A percentile compares a stretch with the other conserved stretches of the same genome.
These are phyloP conservation scores for Lichtheimia hyalospora DNA, from an alignment of 371 early-diverging fungal genomes.

Conservation along the genomic window DNA sequence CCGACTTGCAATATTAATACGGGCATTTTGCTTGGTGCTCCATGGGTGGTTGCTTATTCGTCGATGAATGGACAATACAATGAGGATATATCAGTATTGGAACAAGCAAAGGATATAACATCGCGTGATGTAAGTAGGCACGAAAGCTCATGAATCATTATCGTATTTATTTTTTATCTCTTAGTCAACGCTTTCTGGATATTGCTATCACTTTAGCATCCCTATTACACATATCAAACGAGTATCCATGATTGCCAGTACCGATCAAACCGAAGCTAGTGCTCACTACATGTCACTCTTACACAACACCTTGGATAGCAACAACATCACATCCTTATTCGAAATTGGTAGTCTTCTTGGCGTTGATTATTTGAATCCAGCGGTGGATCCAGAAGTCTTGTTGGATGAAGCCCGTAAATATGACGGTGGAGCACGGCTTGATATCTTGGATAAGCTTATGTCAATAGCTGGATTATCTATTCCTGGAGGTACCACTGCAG, in stretches of 20 bases:
- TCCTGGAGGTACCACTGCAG: constrained; percentile 8
- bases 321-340: constrained; percentile 29
- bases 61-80: background rate
- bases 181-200: background rate
- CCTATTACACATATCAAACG: constrained; percentile 22
- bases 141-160: too few species aligned
- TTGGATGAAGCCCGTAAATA: constrained; percentile 22
- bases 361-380: constrained; percentile 24
- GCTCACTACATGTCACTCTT: background rate
- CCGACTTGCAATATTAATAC: constrained; percentile 8
- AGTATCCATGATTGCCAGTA: background rate
- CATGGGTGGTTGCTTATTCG: constrained; percentile 33
- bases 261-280: background rate
- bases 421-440: constrained; percentile 9
- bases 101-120: background rate
- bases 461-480: constrained; percentile 21
- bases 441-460: constrained; percentile 20
- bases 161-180: background rate
- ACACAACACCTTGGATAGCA: background rate
- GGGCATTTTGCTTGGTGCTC: constrained; percentile 31
- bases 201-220: constrained; percentile 37
- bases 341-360: constrained; percentile 28
- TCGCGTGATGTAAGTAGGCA: background rate
- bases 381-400: constrained; percentile 9
- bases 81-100: background rate